phyloP scores from a whole-genome alignment of 768 basidiomycete species.

The Russula sp. region DNA sequence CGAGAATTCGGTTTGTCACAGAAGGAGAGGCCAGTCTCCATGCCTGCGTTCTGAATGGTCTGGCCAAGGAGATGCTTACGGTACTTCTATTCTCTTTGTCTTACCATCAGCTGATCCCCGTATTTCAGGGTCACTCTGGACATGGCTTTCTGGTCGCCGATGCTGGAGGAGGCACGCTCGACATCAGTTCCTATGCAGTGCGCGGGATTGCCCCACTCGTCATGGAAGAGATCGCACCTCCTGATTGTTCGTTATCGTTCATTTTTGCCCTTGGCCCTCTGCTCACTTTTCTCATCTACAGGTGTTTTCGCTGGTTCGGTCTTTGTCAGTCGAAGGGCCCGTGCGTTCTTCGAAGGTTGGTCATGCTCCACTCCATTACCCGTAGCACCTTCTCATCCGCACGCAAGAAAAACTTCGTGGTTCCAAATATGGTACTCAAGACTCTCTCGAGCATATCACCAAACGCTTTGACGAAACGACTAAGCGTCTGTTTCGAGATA shows the following conservation, averaged over 20 bases:
- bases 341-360: conserved; percentile 64
- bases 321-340: conserved; percentile 69
- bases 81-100: conserved; percentile 32
- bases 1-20: conserved; percentile 72
- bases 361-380: conserved; percentile 1
- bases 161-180: conserved; percentile 75
- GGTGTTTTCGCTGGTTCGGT: conserved; percentile 79
- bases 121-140: conserved; percentile 56
- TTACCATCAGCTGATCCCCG: background rate
- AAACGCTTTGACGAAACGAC: conserved; percentile 78
- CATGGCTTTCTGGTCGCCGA: conserved; percentile 76
- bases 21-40: conserved; percentile 82
- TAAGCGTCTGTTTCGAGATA: conserved; percentile 68
- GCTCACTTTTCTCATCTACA: conserved; percentile 24
- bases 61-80: conserved; percentile 70
- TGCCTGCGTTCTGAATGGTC: conserved; percentile 68
- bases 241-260: conserved; percentile 51
- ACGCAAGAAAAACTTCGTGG: conserved; percentile 59
- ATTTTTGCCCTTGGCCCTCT: background rate
- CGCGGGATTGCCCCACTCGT: conserved; percentile 60
- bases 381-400: background rate
- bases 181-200: conserved; percentile 75
- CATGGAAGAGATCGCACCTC: conserved; percentile 78
- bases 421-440: conserved; percentile 65
- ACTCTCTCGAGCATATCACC: conserved; percentile 71